Evolutionary conservation across 352 stramenopile genomes (phyloP).

Genomic region (Globisporangium canariense): DNA sequence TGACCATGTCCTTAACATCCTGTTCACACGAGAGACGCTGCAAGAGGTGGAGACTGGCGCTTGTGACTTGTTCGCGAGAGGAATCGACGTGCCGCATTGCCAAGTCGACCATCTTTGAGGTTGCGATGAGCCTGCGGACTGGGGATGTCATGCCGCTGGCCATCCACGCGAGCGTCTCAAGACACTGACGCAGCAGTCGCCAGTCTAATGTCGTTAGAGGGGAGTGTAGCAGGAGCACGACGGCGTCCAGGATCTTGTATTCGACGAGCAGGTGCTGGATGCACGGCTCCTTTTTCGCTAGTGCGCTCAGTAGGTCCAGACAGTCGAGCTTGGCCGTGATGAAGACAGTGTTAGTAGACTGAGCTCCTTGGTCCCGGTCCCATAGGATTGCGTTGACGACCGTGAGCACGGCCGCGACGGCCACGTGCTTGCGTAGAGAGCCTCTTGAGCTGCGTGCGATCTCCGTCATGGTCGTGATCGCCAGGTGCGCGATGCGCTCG

Average conservation of each 20-base stretch:
- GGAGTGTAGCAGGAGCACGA: conserved; percentile 47
- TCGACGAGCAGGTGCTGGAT: conserved; percentile 53
- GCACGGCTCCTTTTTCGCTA: conserved; percentile 41
- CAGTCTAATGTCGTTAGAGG: conserved; percentile 28
- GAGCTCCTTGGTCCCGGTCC: conserved; percentile 22
- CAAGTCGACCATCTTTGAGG: conserved; percentile 49
- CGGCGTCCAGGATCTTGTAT: conserved; percentile 45
- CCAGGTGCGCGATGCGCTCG: conserved; percentile 34
- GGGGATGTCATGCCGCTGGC: conserved; percentile 31
- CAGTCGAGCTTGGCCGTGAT: conserved; percentile 33
- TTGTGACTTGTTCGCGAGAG: conserved; percentile 23
- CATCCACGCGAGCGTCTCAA: conserved; percentile 59
- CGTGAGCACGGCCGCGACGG: conserved; percentile 44
- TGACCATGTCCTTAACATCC: conserved; percentile 39
- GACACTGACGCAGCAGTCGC: conserved; percentile 35
- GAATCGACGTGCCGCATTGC: conserved; percentile 40
- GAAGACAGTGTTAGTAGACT: neutral
- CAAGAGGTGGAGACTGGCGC: conserved; percentile 50
- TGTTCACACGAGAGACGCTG: conserved; percentile 43
- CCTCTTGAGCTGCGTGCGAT: conserved; percentile 24
- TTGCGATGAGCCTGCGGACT: conserved; percentile 39
- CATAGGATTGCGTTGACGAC: conserved; percentile 34
- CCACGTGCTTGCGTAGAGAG: conserved; percentile 27
- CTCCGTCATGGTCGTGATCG: conserved; percentile 36
- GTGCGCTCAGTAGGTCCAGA: conserved; percentile 37